Base-by-base conservation (phyloP, 2,329 filamentous ascomycete genomes). In the Epicoccum nigrum region DNA sequence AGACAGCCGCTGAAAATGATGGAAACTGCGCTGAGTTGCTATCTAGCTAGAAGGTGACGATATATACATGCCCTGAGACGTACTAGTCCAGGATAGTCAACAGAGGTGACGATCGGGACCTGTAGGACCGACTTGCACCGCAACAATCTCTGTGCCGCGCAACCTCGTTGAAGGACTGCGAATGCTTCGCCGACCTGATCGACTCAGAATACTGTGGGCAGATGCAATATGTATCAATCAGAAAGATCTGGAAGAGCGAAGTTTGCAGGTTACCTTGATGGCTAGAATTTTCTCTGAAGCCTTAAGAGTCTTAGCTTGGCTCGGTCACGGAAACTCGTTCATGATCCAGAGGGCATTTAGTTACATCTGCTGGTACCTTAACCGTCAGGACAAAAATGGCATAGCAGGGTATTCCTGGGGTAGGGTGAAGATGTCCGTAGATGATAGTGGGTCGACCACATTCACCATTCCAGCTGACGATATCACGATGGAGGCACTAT, bases 141-240 rank as follows among this genome's bases (percentile, higher is more conserved):
- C n/a, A n/a, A n/a, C 11, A 8, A 7, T 52, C 1, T 27, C 21
- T 8, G 33, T 42, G 0, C 45, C 47, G 3, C 31, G 37, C 1
- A 58, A 20, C 9, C 35, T 55, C 0, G 47, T 45, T 13, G 41
- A 55, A 3, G 55, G 47, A 2, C 15, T 58, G 19, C 31, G 33
- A 17, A 21, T 38, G 4, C 35, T 58, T 12, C 37, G 51, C 3
- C n/a, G 11, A 0, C n/a, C 7, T 2, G 19, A 47, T 16, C 19
- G 23, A 3, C 17, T 20, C 1, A 31, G 48, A 1, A 42, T 35
- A 9, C 15, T 55, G 2, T 74, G 71, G 69, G 58, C 57, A 9
- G 62, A 67, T 13, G 59, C 51, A 15, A 19, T 64, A 6, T 65
- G 68, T 34, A 74, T 75, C 32, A 68, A 74, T n/a, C 73, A 73